Evolutionary conservation across 257 asterid species (phyloP).

Genomic region (Fraxinus cuspidata): DNA sequence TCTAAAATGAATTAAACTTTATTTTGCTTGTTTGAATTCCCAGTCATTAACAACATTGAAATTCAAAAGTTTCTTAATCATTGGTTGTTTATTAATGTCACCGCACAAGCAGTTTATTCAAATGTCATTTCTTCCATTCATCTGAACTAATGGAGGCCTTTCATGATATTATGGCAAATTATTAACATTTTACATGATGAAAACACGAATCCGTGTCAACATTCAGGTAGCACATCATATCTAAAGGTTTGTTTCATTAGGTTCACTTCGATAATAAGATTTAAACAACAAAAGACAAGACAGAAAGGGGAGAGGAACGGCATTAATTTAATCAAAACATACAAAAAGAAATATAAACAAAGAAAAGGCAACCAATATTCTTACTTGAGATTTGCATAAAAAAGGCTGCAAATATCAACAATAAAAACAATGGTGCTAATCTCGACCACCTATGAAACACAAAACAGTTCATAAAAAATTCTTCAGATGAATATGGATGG

Average conservation of each 20-base stretch:
- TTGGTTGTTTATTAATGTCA: background rate
- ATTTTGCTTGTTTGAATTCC: background rate
- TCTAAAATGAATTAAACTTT: background rate
- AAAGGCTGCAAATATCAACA: constrained; percentile 42
- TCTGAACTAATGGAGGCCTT: background rate
- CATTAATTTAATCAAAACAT: background rate
- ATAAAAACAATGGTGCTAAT: constrained; percentile 59
- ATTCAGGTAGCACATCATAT: background rate
- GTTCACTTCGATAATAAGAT: background rate
- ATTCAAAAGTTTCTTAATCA: background rate
- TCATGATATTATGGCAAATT: background rate
- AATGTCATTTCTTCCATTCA: background rate
- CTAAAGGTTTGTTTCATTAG: background rate
- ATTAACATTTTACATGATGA: background rate
- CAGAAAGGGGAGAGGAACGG: background rate
- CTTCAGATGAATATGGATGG: constrained; percentile 2
- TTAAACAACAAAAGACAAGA: background rate
- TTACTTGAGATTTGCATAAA: constrained; percentile 52
- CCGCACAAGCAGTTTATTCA: background rate
- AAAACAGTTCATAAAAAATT: background rate
- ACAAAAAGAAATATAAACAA: background rate
- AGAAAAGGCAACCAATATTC: constrained; percentile 4
- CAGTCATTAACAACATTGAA: background rate
- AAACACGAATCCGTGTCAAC: background rate
- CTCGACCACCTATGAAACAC: constrained; percentile 63